phyloP scores from a whole-genome alignment of 2,329 filamentous ascomycete species.

The Neurospora sp. region DNA sequence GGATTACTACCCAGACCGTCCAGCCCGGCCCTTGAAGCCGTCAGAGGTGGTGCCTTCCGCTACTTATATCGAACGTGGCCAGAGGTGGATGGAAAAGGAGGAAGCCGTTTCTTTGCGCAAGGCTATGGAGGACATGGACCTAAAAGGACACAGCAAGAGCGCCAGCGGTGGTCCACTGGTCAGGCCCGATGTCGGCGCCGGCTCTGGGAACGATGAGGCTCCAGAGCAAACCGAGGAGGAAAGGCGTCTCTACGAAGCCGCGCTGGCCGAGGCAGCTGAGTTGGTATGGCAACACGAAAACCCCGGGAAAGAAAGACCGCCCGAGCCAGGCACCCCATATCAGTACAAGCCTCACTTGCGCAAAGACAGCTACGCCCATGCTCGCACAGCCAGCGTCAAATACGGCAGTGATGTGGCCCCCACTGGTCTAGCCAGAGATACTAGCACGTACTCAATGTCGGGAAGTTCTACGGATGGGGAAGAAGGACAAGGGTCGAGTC shows the following conservation, averaged over 20 bases:
- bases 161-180: neutral
- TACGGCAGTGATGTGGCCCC: slow-evolving; percentile 37
- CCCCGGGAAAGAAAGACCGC: slow-evolving; percentile 32
- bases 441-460: slow-evolving; percentile 36
- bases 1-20: slow-evolving; percentile 41
- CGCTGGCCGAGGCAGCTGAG: slow-evolving; percentile 67
- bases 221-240: slow-evolving; percentile 41
- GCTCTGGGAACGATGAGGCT: slow-evolving; percentile 16
- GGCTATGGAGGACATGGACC: slow-evolving; percentile 64
- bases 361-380: slow-evolving; percentile 62
- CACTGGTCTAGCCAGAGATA: slow-evolving; percentile 35
- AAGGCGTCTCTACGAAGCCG: slow-evolving; percentile 54
- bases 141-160: slow-evolving; percentile 24
- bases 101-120: slow-evolving; percentile 60
- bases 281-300: slow-evolving; percentile 69
- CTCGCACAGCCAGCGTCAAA: slow-evolving; percentile 48
- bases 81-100: slow-evolving; percentile 72
- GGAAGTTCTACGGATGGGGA: slow-evolving; percentile 42
- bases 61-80: slow-evolving; percentile 63
- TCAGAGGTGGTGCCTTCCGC: slow-evolving; percentile 54
- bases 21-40: slow-evolving; percentile 39
- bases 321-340: slow-evolving; percentile 54
- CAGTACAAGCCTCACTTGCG: slow-evolving; percentile 59
- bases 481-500: slow-evolving; percentile 28
- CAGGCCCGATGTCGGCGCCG: neutral